phyloP scores from a whole-genome alignment of 2,329 filamentous ascomycete genomes.

The Mycogone perniciosa region DNA sequence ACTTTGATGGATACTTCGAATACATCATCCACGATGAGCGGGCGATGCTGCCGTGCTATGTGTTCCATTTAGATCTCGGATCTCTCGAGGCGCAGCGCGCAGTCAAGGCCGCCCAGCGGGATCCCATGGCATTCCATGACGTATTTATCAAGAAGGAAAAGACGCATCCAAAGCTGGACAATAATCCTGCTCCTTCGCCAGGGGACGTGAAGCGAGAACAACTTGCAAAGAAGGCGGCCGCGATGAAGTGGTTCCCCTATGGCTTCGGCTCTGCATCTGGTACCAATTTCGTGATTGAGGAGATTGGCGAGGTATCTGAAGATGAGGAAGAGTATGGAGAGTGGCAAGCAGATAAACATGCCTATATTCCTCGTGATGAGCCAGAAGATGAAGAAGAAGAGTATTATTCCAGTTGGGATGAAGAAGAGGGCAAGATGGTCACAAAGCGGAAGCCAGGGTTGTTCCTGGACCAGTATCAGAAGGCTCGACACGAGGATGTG shows the following conservation, averaged over 20 bases:
- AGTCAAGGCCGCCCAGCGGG: slow-evolving; percentile 7
- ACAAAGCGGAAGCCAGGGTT: slow-evolving; percentile 2
- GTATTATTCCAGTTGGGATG: slow-evolving; percentile 16
- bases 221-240: slow-evolving; percentile 33
- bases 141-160: background rate
- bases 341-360: slow-evolving; percentile 28
- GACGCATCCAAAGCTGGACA: slow-evolving; percentile 10
- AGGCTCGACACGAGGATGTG: background rate
- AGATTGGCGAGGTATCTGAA: slow-evolving; percentile 36
- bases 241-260: slow-evolving; percentile 41
- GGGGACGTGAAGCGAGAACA: slow-evolving; percentile 32
- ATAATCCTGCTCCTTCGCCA: slow-evolving; percentile 14
- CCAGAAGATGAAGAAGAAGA: background rate
- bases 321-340: slow-evolving; percentile 39
- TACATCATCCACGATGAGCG: slow-evolving; percentile 38
- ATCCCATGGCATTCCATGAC: slow-evolving; percentile 11
- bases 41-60: slow-evolving; percentile 39
- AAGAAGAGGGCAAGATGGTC: slow-evolving; percentile 7
- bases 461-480: slow-evolving; percentile 15
- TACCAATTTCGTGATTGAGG: slow-evolving; percentile 38
- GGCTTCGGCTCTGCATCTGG: slow-evolving; percentile 39
- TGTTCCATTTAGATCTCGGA: slow-evolving; percentile 39
- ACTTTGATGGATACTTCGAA: slow-evolving; percentile 32
- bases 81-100: slow-evolving; percentile 24
- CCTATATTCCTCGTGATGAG: slow-evolving; percentile 7